These are phyloP conservation scores for Kodamaea hsintzibuensis DNA, from an alignment of 805 yeast species.

Conservation along the genomic window DNA sequence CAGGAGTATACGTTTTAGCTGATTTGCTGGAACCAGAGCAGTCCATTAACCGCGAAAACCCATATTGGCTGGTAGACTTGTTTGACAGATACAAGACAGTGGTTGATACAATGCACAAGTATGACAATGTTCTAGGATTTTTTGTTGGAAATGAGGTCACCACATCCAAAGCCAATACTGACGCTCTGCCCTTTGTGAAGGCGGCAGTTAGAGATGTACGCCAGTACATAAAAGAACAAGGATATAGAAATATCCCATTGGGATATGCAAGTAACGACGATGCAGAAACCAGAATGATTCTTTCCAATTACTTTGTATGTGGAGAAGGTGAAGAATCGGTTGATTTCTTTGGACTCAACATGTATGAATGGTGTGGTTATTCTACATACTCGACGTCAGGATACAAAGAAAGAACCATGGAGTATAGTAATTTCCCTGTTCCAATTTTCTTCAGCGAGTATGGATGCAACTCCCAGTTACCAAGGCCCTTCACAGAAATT, in stretches of 20 bases:
- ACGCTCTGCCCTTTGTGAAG: conserved; percentile 36
- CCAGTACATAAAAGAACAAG: conserved; percentile 24
- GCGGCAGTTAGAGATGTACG: conserved; percentile 39
- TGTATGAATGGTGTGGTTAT: conserved; percentile 46
- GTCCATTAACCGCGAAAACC: conserved; percentile 33
- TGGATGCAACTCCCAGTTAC: conserved; percentile 38
- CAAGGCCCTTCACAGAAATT: conserved; percentile 41
- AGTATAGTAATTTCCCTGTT: conserved; percentile 29
- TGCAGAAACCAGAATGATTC: conserved; percentile 25
- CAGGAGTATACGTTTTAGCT: conserved; percentile 37
- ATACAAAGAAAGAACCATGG: conserved; percentile 34
- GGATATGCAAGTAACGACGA: conserved; percentile 45
- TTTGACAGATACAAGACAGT: conserved; percentile 32
- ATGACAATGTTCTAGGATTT: conserved; percentile 38
- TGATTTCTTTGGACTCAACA: conserved; percentile 39
- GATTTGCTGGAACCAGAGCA: conserved; percentile 38
- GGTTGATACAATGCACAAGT: conserved; percentile 32
- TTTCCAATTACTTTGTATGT: conserved; percentile 36
- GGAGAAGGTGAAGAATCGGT: conserved; percentile 18
- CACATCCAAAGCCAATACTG: conserved; percentile 25
- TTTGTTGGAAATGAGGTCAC: conserved; percentile 45
- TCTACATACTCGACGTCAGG: conserved; percentile 39
- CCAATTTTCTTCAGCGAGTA: conserved; percentile 42
- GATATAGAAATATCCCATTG: conserved; percentile 37
- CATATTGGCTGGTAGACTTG: conserved; percentile 37